A percentile compares a stretch with the other conserved stretches of the same genome.
Evolutionary conservation across 345 rosid species (phyloP).

Genomic region (Balakata baccata): DNA sequence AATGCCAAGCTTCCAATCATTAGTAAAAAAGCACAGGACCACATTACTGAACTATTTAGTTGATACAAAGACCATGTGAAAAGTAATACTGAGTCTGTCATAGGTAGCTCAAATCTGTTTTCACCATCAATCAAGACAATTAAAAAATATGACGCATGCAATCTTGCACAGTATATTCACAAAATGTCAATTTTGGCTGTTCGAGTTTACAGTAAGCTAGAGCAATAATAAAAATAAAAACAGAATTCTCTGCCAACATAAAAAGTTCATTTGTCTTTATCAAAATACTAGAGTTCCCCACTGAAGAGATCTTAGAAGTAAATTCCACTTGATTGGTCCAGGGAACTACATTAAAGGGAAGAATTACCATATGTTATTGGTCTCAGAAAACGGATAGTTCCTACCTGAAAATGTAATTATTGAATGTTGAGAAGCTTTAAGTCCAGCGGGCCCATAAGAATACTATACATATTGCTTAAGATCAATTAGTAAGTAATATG

Average conservation of each 20-base stretch:
- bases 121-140: background rate
- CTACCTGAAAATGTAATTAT: background rate
- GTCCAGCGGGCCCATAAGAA: background rate
- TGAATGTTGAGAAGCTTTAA: background rate
- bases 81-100: too few species aligned
- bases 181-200: background rate
- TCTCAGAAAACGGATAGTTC: background rate
- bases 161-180: background rate
- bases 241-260: background rate
- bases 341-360: background rate
- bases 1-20: background rate
- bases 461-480: background rate
- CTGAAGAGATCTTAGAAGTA: background rate
- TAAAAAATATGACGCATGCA: background rate
- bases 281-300: constrained; percentile 5
- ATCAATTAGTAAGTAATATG: background rate
- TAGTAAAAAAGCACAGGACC: background rate
- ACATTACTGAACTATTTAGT: background rate
- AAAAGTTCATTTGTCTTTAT: background rate
- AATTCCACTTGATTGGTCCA: background rate
- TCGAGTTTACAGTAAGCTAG: background rate
- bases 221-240: background rate
- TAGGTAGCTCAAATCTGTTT: too few species aligned
- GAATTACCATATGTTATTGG: background rate
- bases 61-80: too few species aligned